These are phyloP conservation scores for Aspergillus baeticus DNA, from an alignment of 495 filamentous ascomycete genomes.

Conservation along the genomic window DNA sequence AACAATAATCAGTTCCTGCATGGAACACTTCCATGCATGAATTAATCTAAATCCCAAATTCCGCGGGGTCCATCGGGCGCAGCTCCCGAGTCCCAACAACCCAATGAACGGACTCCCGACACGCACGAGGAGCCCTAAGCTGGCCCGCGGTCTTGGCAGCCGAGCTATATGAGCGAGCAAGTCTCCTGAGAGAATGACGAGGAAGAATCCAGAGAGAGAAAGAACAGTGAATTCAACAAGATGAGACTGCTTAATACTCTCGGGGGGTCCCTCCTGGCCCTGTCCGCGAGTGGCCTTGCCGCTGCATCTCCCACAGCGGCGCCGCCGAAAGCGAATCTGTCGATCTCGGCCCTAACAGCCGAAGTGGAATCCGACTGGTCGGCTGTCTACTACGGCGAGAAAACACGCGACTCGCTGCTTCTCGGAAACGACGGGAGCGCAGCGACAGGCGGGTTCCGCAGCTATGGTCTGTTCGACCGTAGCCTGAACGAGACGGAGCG, in stretches of 20 bases:
- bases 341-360: neutral
- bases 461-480: neutral
- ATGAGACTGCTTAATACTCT: neutral
- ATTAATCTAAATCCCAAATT: too few species aligned
- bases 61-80: too few species aligned
- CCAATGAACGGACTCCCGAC: too few species aligned
- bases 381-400: neutral
- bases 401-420: neutral
- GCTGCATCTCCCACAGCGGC: too few species aligned
- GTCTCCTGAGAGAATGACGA: too few species aligned
- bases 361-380: conserved; percentile 4
- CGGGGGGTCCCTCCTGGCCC: neutral
- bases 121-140: too few species aligned
- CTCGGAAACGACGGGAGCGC: conserved; percentile 8
- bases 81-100: too few species aligned
- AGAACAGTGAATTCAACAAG: neutral
- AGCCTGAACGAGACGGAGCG: conserved; percentile 3
- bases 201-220: too few species aligned
- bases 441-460: neutral
- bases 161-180: too few species aligned
- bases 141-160: too few species aligned
- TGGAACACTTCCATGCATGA: too few species aligned
- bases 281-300: neutral
- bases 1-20: too few species aligned
- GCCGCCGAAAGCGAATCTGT: neutral